phyloP scores from a whole-genome alignment of 2,329 filamentous ascomycete species.

The Trichophyton equinum region DNA sequence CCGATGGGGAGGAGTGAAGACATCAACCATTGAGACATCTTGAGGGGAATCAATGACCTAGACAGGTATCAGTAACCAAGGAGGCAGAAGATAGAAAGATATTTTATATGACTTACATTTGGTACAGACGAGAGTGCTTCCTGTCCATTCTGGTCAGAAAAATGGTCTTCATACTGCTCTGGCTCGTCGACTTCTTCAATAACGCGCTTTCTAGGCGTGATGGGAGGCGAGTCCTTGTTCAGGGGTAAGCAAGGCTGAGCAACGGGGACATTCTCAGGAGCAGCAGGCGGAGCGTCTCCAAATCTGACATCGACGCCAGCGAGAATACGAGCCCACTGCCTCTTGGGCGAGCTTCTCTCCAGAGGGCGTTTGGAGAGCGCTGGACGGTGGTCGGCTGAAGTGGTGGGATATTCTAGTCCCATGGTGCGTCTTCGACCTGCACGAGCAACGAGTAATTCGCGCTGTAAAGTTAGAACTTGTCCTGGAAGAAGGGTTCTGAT shows the following conservation, averaged over 20 bases:
- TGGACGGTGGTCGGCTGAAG: neutral
- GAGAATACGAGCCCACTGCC: neutral
- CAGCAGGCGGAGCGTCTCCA: neutral
- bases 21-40: neutral
- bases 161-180: neutral
- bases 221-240: neutral
- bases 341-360: neutral
- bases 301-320: neutral
- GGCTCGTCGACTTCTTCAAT: slow-evolving; percentile 6
- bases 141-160: neutral
- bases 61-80: neutral
- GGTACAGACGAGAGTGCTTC: neutral
- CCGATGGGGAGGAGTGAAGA: neutral
- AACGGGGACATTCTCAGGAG: neutral
- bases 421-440: neutral
- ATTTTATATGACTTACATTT: neutral
- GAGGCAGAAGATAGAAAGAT: neutral
- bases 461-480: slow-evolving; percentile 2
- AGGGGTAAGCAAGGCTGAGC: neutral
- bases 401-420: neutral
- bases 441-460: neutral
- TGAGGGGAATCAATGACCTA: neutral
- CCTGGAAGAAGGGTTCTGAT: neutral
- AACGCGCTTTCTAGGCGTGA: slow-evolving; percentile 7
- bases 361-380: neutral